Evolutionary conservation across 441 rosid genomes (phyloP).

Genomic region (Populus hybrid): DNA sequence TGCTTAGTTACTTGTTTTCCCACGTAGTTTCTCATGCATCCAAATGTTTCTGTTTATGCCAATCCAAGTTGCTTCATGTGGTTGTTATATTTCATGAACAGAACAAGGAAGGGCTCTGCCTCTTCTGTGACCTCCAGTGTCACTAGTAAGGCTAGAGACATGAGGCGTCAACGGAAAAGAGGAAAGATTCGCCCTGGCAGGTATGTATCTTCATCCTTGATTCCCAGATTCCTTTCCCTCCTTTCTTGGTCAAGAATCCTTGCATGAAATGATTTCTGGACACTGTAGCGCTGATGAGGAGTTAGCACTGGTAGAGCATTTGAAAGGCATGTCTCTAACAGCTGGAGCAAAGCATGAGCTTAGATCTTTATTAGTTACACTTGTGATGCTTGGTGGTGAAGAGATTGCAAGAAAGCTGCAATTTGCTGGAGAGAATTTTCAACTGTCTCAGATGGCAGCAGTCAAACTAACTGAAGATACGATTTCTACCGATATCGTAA

Average conservation of each 20-base stretch:
- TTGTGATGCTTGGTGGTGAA: constrained; percentile 68
- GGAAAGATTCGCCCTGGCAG: constrained; percentile 96
- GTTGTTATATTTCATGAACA: constrained; percentile 32
- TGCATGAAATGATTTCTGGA: constrained; percentile 8
- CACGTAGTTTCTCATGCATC: neutral
- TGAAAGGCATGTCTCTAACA: constrained; percentile 75
- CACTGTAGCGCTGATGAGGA: constrained; percentile 85
- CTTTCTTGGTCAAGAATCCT: constrained; percentile 9
- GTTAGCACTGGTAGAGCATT: constrained; percentile 86
- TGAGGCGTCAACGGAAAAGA: constrained; percentile 64
- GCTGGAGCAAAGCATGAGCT: constrained; percentile 72
- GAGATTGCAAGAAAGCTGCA: constrained; percentile 74
- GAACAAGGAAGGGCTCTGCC: constrained; percentile 72
- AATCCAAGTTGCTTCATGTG: constrained; percentile 15
- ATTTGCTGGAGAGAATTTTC: constrained; percentile 63
- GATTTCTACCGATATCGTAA: constrained; percentile 40
- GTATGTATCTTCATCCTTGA: constrained; percentile 32
- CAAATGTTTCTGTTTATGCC: neutral
- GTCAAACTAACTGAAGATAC: constrained; percentile 78
- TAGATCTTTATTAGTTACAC: constrained; percentile 62
- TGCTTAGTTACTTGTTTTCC: neutral
- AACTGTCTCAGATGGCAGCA: constrained; percentile 74
- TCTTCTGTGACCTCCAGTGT: constrained; percentile 62
- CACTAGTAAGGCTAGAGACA: constrained; percentile 66
- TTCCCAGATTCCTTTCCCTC: neutral